Evolutionary conservation across 1,284 basidiomycete genomes (phyloP).

Genomic region (Psilocybe mexicana): DNA sequence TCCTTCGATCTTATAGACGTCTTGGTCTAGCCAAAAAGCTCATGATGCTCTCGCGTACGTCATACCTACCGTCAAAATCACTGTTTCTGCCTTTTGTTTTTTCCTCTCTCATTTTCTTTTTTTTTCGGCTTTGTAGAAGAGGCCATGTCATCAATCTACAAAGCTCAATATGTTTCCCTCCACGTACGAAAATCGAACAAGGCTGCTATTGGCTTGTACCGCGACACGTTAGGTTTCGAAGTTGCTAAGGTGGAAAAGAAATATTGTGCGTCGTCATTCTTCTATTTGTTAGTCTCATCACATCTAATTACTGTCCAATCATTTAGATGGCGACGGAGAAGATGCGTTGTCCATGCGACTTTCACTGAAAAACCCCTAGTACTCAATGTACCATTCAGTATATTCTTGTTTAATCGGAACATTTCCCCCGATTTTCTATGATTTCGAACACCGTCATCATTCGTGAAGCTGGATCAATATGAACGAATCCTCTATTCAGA

Average conservation of each 20-base stretch:
- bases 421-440: not conserved
- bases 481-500: not conserved
- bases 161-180: slow-evolving; percentile 75
- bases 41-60: slow-evolving; percentile 82
- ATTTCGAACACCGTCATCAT: not conserved
- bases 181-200: slow-evolving; percentile 89
- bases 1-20: slow-evolving; percentile 81
- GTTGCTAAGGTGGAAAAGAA: slow-evolving; percentile 75
- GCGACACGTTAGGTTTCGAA: slow-evolving; percentile 81
- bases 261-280: slow-evolving; percentile 68
- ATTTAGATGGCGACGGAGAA: slow-evolving; percentile 78
- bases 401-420: no score
- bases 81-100: not conserved
- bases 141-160: slow-evolving; percentile 84
- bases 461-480: not conserved
- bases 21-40: slow-evolving; percentile 86
- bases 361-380: slow-evolving; percentile 31
- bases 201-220: slow-evolving; percentile 81
- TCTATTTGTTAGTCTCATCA: not conserved
- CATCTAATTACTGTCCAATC: slow-evolving; percentile 2
- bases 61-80: no score
- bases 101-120: not conserved
- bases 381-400: no score
- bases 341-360: slow-evolving; percentile 84
- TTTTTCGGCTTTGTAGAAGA: slow-evolving; percentile 54